Percentiles rank a stretch among this genome's conserved stretches.
Evolutionary conservation across 1,139 yeast genomes (phyloP).

Genomic region (Suhomyces panamericanus): DNA sequence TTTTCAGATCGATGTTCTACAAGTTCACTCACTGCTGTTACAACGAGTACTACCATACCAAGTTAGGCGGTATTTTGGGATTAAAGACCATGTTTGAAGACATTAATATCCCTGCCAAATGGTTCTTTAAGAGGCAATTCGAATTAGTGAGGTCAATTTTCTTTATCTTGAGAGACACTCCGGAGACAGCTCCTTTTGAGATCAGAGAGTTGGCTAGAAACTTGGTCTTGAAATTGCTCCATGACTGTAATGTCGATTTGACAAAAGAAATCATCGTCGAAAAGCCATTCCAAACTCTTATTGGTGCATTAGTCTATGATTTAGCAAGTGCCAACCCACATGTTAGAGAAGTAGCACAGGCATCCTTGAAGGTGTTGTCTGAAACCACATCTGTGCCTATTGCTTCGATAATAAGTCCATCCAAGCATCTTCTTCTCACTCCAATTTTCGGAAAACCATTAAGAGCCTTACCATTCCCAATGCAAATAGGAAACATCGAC

Average conservation of each 20-base stretch:
- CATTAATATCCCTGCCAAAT: conserved; percentile 62
- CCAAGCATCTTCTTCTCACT: conserved; percentile 76
- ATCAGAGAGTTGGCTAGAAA: conserved; percentile 72
- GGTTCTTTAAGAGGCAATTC: conserved; percentile 77
- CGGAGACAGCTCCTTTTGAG: conserved; percentile 80
- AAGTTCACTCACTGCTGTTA: conserved; percentile 89
- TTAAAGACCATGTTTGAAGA: conserved; percentile 70
- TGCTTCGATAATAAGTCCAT: conserved; percentile 75
- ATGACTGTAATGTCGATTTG: conserved; percentile 61
- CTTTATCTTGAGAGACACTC: conserved; percentile 88
- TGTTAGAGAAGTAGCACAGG: conserved; percentile 82
- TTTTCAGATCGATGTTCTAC: conserved; percentile 74
- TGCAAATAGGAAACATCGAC: conserved; percentile 98
- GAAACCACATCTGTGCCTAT: conserved; percentile 69
- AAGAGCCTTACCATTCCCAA: conserved; percentile 94
- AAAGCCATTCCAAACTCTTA: conserved; percentile 79
- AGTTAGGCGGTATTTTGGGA: conserved; percentile 89
- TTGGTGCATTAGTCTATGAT: conserved; percentile 87
- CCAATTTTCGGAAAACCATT: conserved; percentile 97
- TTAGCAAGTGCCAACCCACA: conserved; percentile 83
- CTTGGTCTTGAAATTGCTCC: conserved; percentile 62
- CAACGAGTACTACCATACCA: conserved; percentile 80
- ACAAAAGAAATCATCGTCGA: conserved; percentile 61
- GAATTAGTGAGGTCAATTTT: conserved; percentile 85
- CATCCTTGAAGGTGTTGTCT: conserved; percentile 65